phyloP scores from a whole-genome alignment of 345 rosid species.

The Carallia pectinifolia region DNA sequence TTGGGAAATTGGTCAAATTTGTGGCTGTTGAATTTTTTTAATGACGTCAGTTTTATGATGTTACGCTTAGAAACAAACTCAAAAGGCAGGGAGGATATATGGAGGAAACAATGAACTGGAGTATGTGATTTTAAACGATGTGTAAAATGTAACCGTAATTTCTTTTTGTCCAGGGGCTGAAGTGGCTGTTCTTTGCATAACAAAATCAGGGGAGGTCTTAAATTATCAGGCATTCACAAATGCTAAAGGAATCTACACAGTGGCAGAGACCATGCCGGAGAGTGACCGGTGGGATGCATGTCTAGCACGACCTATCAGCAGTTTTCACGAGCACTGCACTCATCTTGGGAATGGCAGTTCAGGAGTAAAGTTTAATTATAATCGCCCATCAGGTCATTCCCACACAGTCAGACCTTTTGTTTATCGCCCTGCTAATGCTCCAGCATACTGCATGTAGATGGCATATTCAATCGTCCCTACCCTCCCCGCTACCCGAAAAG shows the following conservation, averaged over 20 bases:
- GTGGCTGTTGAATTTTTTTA: not conserved
- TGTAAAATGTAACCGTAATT: not conserved
- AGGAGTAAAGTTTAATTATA: constrained; percentile 79
- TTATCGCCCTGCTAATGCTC: constrained; percentile 52
- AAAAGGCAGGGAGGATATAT: not conserved
- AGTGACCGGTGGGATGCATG: constrained; percentile 97
- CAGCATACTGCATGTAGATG: constrained; percentile 58
- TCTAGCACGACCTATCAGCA: constrained; percentile 79
- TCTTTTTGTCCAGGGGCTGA: constrained; percentile 66
- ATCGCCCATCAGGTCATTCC: constrained; percentile 72
- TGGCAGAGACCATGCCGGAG: constrained; percentile 96
- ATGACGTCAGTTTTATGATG: not conserved
- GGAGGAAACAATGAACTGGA: not conserved
- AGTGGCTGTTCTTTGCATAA: constrained; percentile 96
- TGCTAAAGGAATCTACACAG: constrained; percentile 71
- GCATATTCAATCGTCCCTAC: not conserved
- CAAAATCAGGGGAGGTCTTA: constrained; percentile 85
- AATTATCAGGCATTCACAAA: constrained; percentile 94
- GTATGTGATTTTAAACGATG: not conserved
- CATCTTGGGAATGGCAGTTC: constrained; percentile 51
- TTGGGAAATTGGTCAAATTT: not conserved
- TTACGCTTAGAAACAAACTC: not conserved
- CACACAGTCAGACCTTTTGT: constrained; percentile 72
- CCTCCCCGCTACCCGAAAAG: too few species aligned
- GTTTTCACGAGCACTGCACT: constrained; percentile 79